These are phyloP conservation scores for Coniosporium apollinis DNA, from an alignment of 495 filamentous ascomycete genomes.

Conservation along the genomic window DNA sequence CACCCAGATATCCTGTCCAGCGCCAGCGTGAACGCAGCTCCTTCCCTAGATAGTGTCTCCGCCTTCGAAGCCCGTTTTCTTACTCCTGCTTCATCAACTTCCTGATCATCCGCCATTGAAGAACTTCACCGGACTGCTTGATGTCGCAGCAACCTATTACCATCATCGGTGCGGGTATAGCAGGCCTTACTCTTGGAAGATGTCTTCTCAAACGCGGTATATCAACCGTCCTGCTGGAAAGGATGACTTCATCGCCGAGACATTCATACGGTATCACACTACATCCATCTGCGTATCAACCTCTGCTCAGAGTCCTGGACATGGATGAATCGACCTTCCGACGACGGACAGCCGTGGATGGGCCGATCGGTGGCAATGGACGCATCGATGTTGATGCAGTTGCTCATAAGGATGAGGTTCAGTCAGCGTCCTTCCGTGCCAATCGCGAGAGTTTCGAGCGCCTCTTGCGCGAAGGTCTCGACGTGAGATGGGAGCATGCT, in stretches of 20 bases:
- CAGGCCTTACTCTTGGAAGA: constrained; percentile 18
- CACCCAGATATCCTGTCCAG: too few species aligned
- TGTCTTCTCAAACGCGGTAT: constrained; percentile 21
- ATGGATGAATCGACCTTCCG: constrained; percentile 18
- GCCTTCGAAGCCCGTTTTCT: too few species aligned
- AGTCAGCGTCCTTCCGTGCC: constrained; percentile 15
- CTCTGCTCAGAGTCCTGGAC: constrained; percentile 19
- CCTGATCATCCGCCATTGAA: too few species aligned
- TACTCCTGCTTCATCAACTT: too few species aligned
- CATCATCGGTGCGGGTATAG: constrained; percentile 23
- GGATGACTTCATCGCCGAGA: constrained; percentile 6
- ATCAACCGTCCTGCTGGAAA: too few species aligned
- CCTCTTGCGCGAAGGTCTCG: constrained; percentile 19
- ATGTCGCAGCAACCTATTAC: constrained; percentile 6
- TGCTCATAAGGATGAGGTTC: constrained; percentile 1
- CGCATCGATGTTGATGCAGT: not conserved
- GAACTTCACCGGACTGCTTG: not conserved
- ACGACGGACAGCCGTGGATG: constrained; percentile 16
- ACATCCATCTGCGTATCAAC: constrained; percentile 18
- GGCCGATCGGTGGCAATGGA: constrained; percentile 2
- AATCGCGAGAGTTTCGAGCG: constrained; percentile 18
- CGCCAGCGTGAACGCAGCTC: too few species aligned
- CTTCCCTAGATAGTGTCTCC: too few species aligned
- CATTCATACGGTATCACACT: constrained; percentile 25
- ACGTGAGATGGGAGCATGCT: constrained; percentile 17